Conservation (phyloP, 306 rosid species). For the Trifolium repens region DNA sequence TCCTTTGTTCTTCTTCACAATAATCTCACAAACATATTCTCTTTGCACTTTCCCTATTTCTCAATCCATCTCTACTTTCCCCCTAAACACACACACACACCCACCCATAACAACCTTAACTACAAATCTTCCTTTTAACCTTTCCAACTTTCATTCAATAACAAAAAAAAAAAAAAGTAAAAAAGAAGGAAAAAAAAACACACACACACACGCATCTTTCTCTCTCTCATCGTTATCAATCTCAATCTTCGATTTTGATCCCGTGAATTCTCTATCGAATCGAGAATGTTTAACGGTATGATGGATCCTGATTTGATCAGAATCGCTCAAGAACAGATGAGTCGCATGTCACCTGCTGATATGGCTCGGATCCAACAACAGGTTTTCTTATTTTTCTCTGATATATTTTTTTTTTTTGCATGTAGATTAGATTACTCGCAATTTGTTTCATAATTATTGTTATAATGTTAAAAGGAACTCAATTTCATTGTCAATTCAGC, state of each 20-base stretch:
- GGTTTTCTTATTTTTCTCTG: constrained; percentile 44
- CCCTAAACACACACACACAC: neutral
- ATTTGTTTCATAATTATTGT: neutral
- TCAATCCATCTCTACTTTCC: constrained; percentile 22
- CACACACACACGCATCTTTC: neutral
- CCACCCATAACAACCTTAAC: neutral
- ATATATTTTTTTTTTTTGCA: neutral
- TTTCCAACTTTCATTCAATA: neutral
- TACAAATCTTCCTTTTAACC: neutral
- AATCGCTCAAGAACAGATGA: constrained; percentile 97
- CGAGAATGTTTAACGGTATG: constrained; percentile 61
- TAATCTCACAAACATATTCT: neutral
- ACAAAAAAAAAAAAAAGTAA: neutral
- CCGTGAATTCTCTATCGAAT: neutral
- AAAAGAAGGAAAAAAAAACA: neutral
- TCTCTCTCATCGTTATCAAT: neutral
- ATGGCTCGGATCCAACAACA: constrained; percentile 92
- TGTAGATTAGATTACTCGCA: constrained; percentile 7
- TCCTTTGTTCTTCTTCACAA: constrained; percentile 28
- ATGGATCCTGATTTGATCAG: constrained; percentile 94
- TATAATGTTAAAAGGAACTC: neutral
- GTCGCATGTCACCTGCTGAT: constrained; percentile 95
- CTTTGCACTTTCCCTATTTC: neutral
- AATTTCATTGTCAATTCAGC: neutral
- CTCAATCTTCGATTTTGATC: constrained; percentile 33